Base-by-base conservation (phyloP, 192 early-diverging fungal species). In the Coemansia sp. region DNA sequence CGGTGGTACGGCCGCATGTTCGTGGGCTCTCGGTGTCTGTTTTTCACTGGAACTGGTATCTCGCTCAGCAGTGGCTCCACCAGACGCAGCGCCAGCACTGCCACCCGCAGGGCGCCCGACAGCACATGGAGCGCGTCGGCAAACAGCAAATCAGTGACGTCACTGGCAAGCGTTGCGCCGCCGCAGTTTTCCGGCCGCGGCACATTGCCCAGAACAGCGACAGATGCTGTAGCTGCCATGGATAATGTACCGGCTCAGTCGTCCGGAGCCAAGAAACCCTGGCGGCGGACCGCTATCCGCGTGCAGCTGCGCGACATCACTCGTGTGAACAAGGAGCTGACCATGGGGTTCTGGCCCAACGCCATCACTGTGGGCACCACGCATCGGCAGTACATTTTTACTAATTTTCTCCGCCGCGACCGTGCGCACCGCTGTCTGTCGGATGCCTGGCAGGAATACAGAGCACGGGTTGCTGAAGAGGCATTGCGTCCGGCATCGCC, bases 1-100 rank as follows among this genome's bases (percentile, higher is more conserved):
- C 63, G 77, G 14, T 80, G 77, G 77, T 80, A 80, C 31, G 77
- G 77, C 14, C 72, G 77, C 22, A 66, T 80, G 14, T 80, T 75
- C 28, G 28, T 80, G 4, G 56, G 66, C 62, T 7, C 34, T 36
- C 31, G 59, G 7, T 61, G 50, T 5, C 17, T 80, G 29, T 80
- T 64, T 56, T 80, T 80, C 65, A 56, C 61, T 2, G 77, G 77
- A 4, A 65, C 60, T 4, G 77, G 77, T 1, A 60, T 80, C 5
- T 66, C 55, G 52, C 63, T 77, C 4, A 48, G 49, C 31, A 28
- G 59, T 20, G 42, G 59, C 8, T 20, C 20, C 11, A 31, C 56
- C 55, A 33, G 12, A 16, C 55, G 49, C 59, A 68, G 57, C 34
- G 16, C 66, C 33, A 60, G 59, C 20, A 34, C 18, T 7, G 50